These are phyloP conservation scores for Neofusicoccum ribis DNA, from an alignment of 2,329 filamentous ascomycete genomes.

Conservation along the genomic window DNA sequence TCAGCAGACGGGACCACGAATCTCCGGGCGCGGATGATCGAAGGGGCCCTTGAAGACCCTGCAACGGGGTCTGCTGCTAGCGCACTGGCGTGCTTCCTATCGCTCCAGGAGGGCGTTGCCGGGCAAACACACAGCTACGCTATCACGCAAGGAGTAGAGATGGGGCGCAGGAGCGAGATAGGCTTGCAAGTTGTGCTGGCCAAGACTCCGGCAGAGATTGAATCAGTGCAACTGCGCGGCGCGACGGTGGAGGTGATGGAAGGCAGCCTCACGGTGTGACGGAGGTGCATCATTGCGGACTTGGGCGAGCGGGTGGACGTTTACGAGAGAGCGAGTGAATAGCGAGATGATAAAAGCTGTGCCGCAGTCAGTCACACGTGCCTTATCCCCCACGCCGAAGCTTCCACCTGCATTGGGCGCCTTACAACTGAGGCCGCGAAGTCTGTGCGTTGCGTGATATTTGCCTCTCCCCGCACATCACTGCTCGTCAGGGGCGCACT, in stretches of 20 bases:
- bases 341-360: background rate
- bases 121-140: constrained; percentile 39
- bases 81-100: constrained; percentile 46
- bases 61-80: constrained; percentile 55
- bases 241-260: constrained; percentile 47
- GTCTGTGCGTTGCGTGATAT: constrained; percentile 16
- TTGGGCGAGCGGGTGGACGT: background rate
- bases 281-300: background rate
- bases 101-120: constrained; percentile 40
- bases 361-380: constrained; percentile 6
- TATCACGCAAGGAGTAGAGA: constrained; percentile 54
- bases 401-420: background rate
- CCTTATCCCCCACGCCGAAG: constrained; percentile 9
- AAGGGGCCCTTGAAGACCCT: constrained; percentile 49
- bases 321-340: background rate
- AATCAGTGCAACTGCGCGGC: constrained; percentile 45
- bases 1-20: constrained; percentile 28
- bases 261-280: constrained; percentile 29
- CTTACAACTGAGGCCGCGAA: constrained; percentile 1
- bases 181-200: constrained; percentile 47
- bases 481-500: constrained; percentile 12
- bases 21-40: constrained; percentile 64
- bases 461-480: constrained; percentile 17
- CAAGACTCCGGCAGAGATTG: constrained; percentile 34
- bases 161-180: constrained; percentile 53